phyloP scores from a whole-genome alignment of 768 basidiomycete species.

The Multifurca ochricompacta region DNA sequence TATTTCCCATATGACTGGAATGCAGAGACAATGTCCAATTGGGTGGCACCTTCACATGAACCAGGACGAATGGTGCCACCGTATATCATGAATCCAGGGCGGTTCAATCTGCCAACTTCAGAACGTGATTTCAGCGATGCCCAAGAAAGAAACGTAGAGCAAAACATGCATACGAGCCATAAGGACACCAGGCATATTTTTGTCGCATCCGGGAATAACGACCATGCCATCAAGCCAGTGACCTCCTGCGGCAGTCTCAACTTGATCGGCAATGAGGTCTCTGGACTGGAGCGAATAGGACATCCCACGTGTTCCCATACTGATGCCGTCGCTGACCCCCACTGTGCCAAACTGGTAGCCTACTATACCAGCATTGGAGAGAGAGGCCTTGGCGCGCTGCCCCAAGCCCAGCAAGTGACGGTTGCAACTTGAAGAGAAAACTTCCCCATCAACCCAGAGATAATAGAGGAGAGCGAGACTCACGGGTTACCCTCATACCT shows the following conservation, averaged over 20 bases:
- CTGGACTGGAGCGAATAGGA: conserved; percentile 94
- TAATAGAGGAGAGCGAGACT: conserved; percentile 28
- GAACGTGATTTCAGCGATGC: neutral
- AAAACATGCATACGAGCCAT: conserved; percentile 72
- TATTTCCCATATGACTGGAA: conserved; percentile 98
- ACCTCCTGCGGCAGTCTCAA: conserved; percentile 92
- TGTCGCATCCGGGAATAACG: conserved; percentile 95
- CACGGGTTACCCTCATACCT: conserved; percentile 99
- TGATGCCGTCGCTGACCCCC: conserved; percentile 97
- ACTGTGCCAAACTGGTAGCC: conserved; percentile 98
- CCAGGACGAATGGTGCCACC: conserved; percentile 93
- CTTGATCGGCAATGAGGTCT: conserved; percentile 95
- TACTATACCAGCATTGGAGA: conserved; percentile 62
- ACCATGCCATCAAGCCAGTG: conserved; percentile 99
- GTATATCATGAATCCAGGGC: conserved; percentile 96
- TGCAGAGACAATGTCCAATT: conserved; percentile 92
- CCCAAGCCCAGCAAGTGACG: conserved; percentile 87
- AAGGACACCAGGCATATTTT: conserved; percentile 99
- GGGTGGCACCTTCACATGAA: conserved; percentile 79
- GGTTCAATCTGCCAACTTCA: conserved; percentile 86
- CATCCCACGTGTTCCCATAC: conserved; percentile 95
- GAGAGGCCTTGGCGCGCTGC: conserved; percentile 76
- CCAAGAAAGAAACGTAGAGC: neutral
- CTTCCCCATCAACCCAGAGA: neutral
- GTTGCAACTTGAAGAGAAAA: conserved; percentile 64